These are phyloP conservation scores for Vaccinium corymbosum DNA, from an alignment of 148 eudicot species.

Conservation along the genomic window DNA sequence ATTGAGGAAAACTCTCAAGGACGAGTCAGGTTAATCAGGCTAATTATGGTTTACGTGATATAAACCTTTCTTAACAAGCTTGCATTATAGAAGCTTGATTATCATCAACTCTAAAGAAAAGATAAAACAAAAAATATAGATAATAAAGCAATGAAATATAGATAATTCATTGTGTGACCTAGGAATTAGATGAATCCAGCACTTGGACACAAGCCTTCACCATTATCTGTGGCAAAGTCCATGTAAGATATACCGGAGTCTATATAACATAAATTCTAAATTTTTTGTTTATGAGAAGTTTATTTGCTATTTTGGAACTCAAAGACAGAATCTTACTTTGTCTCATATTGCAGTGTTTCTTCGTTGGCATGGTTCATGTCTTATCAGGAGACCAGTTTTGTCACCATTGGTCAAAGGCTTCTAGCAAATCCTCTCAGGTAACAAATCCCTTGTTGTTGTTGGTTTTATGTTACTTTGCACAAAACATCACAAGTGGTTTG, in stretches of 20 bases:
- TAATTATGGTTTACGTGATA: background rate
- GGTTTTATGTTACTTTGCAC: background rate
- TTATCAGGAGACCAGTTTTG: slow-evolving; percentile 94
- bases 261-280: background rate
- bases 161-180: background rate
- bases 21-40: background rate
- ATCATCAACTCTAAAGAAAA: background rate
- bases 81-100: background rate
- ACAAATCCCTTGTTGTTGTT: background rate
- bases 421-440: slow-evolving; percentile 97
- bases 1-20: background rate
- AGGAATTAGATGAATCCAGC: background rate
- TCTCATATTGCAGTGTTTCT: slow-evolving; percentile 65
- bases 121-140: background rate
- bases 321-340: slow-evolving; percentile 3
- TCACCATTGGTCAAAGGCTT: slow-evolving; percentile 93
- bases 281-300: background rate
- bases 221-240: background rate
- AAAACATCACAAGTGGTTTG: background rate
- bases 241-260: background rate
- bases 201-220: background rate
- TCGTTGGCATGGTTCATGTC: slow-evolving; percentile 99
- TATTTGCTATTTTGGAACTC: slow-evolving; percentile 3
- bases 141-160: background rate
- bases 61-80: background rate